Percentiles rank a stretch among this genome's conserved stretches.
Conservation (phyloP, 495 filamentous ascomycete species). For the Margaritispora aquatica region DNA sequence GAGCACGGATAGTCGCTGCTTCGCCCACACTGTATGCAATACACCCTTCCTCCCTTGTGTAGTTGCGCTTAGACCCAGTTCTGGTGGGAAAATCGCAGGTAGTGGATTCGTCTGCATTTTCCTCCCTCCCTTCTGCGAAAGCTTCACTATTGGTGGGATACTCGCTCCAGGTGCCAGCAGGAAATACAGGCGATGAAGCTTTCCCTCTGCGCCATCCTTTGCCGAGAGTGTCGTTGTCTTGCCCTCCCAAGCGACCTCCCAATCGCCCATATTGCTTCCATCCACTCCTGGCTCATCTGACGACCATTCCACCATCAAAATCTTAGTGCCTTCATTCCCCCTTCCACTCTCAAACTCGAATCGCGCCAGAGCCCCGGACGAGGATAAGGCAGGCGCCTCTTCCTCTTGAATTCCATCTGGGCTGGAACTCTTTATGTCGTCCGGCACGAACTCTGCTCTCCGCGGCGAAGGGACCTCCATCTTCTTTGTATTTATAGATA, state of each 20-base stretch:
- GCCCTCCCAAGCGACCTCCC: slow-evolving; percentile 73
- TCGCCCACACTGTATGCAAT: slow-evolving; percentile 77
- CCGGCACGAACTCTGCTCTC: slow-evolving; percentile 20
- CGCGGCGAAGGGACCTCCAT: slow-evolving; percentile 22
- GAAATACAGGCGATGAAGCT: slow-evolving; percentile 65
- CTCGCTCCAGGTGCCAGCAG: slow-evolving; percentile 59
- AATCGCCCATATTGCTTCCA: slow-evolving; percentile 36
- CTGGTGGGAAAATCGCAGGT: slow-evolving; percentile 74
- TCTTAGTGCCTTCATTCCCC: slow-evolving; percentile 75
- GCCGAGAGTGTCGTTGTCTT: slow-evolving; percentile 62
- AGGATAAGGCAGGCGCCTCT: slow-evolving; percentile 25
- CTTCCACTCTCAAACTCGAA: slow-evolving; percentile 78
- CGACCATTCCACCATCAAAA: slow-evolving; percentile 82
- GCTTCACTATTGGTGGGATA: slow-evolving; percentile 62
- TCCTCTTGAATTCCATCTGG: slow-evolving; percentile 11
- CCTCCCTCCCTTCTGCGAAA: slow-evolving; percentile 39
- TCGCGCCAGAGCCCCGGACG: slow-evolving; percentile 57
- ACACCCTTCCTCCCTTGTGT: slow-evolving; percentile 71
- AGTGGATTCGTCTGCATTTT: slow-evolving; percentile 59
- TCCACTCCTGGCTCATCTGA: slow-evolving; percentile 37
- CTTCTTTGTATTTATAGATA: not conserved
- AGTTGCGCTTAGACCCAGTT: slow-evolving; percentile 55
- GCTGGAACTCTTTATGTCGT: not conserved
- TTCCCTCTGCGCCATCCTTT: slow-evolving; percentile 45
- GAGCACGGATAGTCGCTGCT: slow-evolving; percentile 64